A percentile compares a stretch with the other conserved stretches of the same genome.
Conservation (phyloP, 768 basidiomycete genomes). For the Mycena haematopus region DNA sequence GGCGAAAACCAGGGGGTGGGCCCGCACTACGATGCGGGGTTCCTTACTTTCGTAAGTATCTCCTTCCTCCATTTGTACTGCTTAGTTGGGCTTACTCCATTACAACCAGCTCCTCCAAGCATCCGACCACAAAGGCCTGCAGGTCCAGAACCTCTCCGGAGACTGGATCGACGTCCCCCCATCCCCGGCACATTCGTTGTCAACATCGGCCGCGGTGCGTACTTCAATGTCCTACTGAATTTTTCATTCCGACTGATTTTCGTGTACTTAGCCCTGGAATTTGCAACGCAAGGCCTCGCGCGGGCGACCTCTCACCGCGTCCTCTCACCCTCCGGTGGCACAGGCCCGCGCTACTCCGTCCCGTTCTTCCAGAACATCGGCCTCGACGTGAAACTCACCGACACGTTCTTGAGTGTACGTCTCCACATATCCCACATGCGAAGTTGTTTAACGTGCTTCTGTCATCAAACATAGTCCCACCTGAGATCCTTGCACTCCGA, state of each 20-base stretch:
- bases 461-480: too few relatives aligned
- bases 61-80: not conserved
- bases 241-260: not conserved
- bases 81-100: too few relatives aligned
- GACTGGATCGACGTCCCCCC: constrained; percentile 86
- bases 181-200: constrained; percentile 83
- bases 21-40: constrained; percentile 84
- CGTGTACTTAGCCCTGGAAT: constrained; percentile 67
- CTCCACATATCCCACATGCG: too few relatives aligned
- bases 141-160: constrained; percentile 82
- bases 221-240: not conserved
- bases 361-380: constrained; percentile 88
- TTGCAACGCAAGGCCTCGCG: constrained; percentile 75
- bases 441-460: too few relatives aligned
- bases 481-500: constrained; percentile 66
- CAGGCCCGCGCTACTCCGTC: constrained; percentile 77
- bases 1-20: constrained; percentile 75
- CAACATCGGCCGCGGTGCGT: constrained; percentile 77
- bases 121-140: constrained; percentile 75
- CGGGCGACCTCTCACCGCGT: constrained; percentile 85
- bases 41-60: constrained; percentile 73
- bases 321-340: constrained; percentile 65
- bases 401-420: constrained; percentile 50
- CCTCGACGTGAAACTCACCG: constrained; percentile 57
- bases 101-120: constrained; percentile 75